A percentile compares a stretch with the other conserved stretches of the same genome.
These are phyloP conservation scores for Silene noctiflora DNA, from an alignment of 179 eudicot genomes.

Conservation along the genomic window DNA sequence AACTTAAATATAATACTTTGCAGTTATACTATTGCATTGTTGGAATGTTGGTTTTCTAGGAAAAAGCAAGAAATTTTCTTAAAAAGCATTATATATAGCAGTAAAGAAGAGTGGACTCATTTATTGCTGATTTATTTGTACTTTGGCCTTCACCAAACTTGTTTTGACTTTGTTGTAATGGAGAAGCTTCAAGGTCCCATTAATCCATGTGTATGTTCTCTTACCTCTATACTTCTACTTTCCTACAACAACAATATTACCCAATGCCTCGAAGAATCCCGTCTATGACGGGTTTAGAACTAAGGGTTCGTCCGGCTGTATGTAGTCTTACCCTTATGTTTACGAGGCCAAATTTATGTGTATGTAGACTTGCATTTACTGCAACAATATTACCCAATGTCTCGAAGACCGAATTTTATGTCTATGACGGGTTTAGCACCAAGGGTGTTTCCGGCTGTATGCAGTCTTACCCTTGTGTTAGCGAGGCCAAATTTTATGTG, in stretches of 20 bases:
- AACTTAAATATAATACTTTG: not conserved
- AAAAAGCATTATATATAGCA: not conserved
- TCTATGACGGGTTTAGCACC: too few species aligned
- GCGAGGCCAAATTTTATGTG: not conserved
- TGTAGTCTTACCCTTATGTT: not conserved
- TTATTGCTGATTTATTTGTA: conserved; percentile 28
- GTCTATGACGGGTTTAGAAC: too few species aligned
- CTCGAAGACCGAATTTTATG: not conserved
- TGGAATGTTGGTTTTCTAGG: conserved; percentile 47
- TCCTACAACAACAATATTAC: not conserved
- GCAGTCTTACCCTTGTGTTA: not conserved
- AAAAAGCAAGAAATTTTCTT: not conserved
- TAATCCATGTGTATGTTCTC: conserved; percentile 50
- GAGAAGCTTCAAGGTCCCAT: conserved; percentile 61
- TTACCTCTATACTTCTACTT: conserved; percentile 12
- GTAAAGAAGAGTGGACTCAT: conserved; percentile 12
- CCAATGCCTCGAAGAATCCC: not conserved
- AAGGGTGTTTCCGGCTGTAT: too few species aligned
- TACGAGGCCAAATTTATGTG: too few species aligned
- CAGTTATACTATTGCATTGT: conserved; percentile 30
- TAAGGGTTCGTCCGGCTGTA: too few species aligned
- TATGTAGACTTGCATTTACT: conserved; percentile 39
- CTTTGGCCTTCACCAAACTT: conserved; percentile 26
- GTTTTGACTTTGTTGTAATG: conserved; percentile 29
- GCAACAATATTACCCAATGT: not conserved